Conservation (phyloP, 495 filamentous ascomycete species). For the Hypomontagnella submonticulosa region DNA sequence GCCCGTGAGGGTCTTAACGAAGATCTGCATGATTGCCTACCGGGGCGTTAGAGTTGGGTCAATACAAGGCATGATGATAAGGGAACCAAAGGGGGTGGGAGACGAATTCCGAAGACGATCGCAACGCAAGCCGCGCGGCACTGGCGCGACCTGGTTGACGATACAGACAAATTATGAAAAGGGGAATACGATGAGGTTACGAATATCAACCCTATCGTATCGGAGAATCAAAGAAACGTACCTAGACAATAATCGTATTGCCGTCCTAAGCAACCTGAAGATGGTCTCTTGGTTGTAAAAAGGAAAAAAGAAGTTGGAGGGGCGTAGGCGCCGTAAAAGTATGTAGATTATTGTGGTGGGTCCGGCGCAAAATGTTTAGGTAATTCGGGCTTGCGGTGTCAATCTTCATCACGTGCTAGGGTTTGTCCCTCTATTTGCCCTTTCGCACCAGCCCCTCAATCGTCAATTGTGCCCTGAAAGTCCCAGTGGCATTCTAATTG, state of each 20-base stretch:
- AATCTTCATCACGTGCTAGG: slow-evolving; percentile 41
- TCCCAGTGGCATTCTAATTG: slow-evolving; percentile 16
- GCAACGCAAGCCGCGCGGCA: not conserved
- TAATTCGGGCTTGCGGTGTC: not conserved
- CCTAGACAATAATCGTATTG: slow-evolving; percentile 66
- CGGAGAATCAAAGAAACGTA: slow-evolving; percentile 55
- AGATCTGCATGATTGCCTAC: slow-evolving; percentile 93
- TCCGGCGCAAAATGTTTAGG: slow-evolving; percentile 16
- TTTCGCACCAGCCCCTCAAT: slow-evolving; percentile 5
- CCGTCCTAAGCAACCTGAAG: slow-evolving; percentile 66
- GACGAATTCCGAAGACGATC: slow-evolving; percentile 4
- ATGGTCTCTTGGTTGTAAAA: slow-evolving; percentile 40
- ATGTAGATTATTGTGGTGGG: slow-evolving; percentile 38
- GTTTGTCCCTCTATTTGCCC: slow-evolving; percentile 32
- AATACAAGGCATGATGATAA: not conserved
- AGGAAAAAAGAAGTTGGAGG: slow-evolving; percentile 24
- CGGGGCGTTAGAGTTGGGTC: slow-evolving; percentile 14
- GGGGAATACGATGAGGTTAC: slow-evolving; percentile 3
- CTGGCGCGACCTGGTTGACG: slow-evolving; percentile 23
- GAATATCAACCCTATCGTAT: not conserved
- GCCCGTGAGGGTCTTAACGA: slow-evolving; percentile 99
- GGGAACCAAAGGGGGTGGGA: slow-evolving; percentile 18
- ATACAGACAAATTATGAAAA: slow-evolving; percentile 11
- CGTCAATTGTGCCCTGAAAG: not conserved
- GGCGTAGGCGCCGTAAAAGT: slow-evolving; percentile 24